Percentiles rank a stretch among this genome's conserved stretches.
Evolutionary conservation across 2,329 filamentous ascomycete species (phyloP).

Genomic region (Phoma sp.): DNA sequence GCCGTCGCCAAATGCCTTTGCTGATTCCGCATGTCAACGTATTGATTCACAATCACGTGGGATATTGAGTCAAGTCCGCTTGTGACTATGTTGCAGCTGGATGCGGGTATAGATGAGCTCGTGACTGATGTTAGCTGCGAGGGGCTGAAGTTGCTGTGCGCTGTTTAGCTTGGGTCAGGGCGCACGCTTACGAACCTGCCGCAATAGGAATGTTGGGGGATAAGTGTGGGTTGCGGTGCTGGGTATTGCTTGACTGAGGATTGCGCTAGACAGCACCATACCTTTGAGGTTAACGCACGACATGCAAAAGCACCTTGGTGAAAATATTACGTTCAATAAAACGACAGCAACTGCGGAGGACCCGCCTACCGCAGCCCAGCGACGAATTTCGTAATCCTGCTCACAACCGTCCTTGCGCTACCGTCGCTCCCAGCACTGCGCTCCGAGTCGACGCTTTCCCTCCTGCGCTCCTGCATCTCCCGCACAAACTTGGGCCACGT

Average conservation of each 20-base stretch:
- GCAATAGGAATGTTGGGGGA: neutral
- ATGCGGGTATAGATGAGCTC: too few relatives aligned
- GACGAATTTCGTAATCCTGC: slow-evolving; percentile 7
- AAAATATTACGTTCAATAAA: neutral
- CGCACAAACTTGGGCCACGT: slow-evolving; percentile 28
- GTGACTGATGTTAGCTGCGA: too few relatives aligned
- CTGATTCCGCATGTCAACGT: neutral
- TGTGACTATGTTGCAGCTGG: too few relatives aligned
- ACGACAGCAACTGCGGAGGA: too few relatives aligned
- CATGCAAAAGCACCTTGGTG: neutral
- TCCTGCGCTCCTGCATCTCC: slow-evolving; percentile 9
- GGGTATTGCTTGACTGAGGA: neutral
- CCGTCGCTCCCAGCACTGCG: slow-evolving; percentile 3
- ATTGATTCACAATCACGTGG: neutral
- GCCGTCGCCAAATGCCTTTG: slow-evolving; percentile 2
- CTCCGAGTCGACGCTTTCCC: slow-evolving; percentile 10
- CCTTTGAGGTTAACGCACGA: too few relatives aligned
- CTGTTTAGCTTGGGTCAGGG: neutral
- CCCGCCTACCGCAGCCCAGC: neutral
- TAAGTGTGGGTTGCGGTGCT: neutral
- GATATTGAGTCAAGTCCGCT: too few relatives aligned
- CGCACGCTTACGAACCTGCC: neutral
- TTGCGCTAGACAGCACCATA: too few relatives aligned
- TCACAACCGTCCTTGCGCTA: slow-evolving; percentile 5
- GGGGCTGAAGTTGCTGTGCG: too few relatives aligned